Conservation (phyloP, 2,329 filamentous ascomycete species). For the Didymella pomorum region DNA sequence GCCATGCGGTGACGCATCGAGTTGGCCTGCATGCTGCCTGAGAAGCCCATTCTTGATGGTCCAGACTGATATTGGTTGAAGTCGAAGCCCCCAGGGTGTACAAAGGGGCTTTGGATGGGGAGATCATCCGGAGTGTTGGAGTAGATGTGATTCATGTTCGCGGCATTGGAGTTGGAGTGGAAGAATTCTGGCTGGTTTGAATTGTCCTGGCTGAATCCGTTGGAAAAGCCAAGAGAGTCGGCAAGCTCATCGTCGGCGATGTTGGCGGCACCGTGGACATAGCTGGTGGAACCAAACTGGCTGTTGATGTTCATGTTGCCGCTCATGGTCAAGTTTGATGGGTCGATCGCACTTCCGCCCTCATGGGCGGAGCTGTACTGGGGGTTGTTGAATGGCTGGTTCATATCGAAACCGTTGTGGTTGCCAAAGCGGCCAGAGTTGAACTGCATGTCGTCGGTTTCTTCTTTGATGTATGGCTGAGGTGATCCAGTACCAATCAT, state of each 20-base stretch:
- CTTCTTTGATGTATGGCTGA: slow-evolving; percentile 72
- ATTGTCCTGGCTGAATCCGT: slow-evolving; percentile 65
- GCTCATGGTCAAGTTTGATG: slow-evolving; percentile 81
- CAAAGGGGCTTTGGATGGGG: slow-evolving; percentile 89
- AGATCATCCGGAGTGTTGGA: slow-evolving; percentile 92
- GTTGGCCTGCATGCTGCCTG: slow-evolving; percentile 44
- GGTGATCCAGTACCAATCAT: slow-evolving; percentile 65
- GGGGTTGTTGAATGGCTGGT: slow-evolving; percentile 57
- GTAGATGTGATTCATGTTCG: slow-evolving; percentile 76
- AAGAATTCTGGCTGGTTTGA: slow-evolving; percentile 66
- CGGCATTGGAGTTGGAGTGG: slow-evolving; percentile 55
- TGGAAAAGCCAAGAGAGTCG: slow-evolving; percentile 66
- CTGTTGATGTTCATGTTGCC: slow-evolving; percentile 63
- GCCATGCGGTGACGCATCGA: slow-evolving; percentile 50
- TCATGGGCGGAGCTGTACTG: slow-evolving; percentile 57
- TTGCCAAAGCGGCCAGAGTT: slow-evolving; percentile 59
- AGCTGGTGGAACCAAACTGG: slow-evolving; percentile 70
- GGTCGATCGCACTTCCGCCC: slow-evolving; percentile 68
- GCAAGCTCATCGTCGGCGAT: slow-evolving; percentile 90
- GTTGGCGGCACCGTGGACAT: slow-evolving; percentile 77
- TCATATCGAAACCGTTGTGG: slow-evolving; percentile 60
- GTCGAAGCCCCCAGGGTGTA: slow-evolving; percentile 72
- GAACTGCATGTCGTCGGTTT: slow-evolving; percentile 69
- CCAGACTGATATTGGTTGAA: slow-evolving; percentile 76
- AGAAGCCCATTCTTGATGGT: slow-evolving; percentile 62